Evolutionary conservation across 106 monocot species (phyloP), one percentile per base, ranked within the genome.

Genomic region (Dendrobium catenatum): DNA sequence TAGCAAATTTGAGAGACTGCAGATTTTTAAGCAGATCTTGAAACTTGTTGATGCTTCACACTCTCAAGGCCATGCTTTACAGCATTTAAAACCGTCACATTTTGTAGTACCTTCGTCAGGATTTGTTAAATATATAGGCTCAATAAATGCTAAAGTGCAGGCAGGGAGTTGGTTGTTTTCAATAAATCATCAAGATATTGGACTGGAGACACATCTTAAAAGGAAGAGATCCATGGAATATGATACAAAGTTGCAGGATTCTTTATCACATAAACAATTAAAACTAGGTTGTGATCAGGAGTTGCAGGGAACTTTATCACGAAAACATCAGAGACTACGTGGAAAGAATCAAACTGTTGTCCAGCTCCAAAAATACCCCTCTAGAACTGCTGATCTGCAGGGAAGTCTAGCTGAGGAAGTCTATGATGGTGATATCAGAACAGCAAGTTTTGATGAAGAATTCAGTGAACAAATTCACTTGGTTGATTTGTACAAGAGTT

Each of bases 1-100:
- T 73, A 87, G 75, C 70, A 93, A 85, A 84, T n/a, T 29, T 81
- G 89, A 89, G 81, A 93, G 88, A 79, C 59, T 91, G 80, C 80
- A 88, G 40, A 78, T 95, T 51, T 95, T 98, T 83, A 94, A 81
- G 79, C 92, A 93, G 54, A 91, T 98, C 6, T 67, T 98, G 77
- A 87, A 91, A 73, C 58, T 95, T 87, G 92, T 98, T 48, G 91
- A 98, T 78, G 33, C 44, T 26, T 93, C 80, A 47, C 98, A 98
- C 27, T 86, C 86, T 54, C 80, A 93, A 80, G 88, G 92, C 15
- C 20, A 85, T 64, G 79, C 78, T 76, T 79, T 98, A 73, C 86
- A 86, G 55, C 75, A 95, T 83, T 76, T 95, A 29, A 74, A 84
- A 8, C 98, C 95, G 81, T 91, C 93, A 22, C 90, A 83, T 87